A percentile compares a stretch with the other conserved stretches of the same genome.
Conservation (phyloP, 495 filamentous ascomycete genomes). For the Tuber melanosporum region DNA sequence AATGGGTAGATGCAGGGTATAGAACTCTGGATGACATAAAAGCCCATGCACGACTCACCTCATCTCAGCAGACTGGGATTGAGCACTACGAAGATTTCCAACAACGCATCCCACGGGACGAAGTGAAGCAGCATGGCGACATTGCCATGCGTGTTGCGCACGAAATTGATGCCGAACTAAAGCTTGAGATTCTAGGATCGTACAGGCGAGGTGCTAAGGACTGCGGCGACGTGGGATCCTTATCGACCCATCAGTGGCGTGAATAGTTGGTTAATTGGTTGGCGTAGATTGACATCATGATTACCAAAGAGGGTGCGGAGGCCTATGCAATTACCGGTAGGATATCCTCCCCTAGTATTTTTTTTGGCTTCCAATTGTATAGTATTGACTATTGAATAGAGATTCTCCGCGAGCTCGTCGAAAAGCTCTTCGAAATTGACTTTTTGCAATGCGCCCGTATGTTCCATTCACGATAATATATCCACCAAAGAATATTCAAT, state of each 20-base stretch:
- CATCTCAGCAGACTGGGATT: constrained; percentile 71
- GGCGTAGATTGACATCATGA: constrained; percentile 72
- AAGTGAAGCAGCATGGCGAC: constrained; percentile 64
- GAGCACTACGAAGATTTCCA: constrained; percentile 77
- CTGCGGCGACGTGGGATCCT: constrained; percentile 33
- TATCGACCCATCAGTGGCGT: background rate
- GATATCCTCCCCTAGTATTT: background rate
- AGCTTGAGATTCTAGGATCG: constrained; percentile 54
- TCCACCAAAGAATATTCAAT: background rate
- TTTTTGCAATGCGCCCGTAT: constrained; percentile 52
- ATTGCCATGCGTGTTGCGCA: constrained; percentile 59
- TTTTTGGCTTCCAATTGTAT: background rate
- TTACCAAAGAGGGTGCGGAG: constrained; percentile 55
- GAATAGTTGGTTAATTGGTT: background rate
- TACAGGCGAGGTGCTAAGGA: constrained; percentile 59
- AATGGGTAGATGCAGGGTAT: constrained; percentile 74
- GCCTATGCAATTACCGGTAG: constrained; percentile 19
- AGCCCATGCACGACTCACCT: constrained; percentile 58
- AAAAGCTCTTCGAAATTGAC: constrained; percentile 51
- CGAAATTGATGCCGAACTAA: constrained; percentile 55
- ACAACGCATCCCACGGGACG: constrained; percentile 69
- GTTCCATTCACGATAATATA: constrained; percentile 17
- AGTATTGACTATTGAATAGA: background rate
- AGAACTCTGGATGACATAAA: constrained; percentile 66
- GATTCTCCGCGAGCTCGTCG: constrained; percentile 53